Base-by-base conservation (phyloP, 2,329 filamentous ascomycete species). In the Aspergillus sp. region DNA sequence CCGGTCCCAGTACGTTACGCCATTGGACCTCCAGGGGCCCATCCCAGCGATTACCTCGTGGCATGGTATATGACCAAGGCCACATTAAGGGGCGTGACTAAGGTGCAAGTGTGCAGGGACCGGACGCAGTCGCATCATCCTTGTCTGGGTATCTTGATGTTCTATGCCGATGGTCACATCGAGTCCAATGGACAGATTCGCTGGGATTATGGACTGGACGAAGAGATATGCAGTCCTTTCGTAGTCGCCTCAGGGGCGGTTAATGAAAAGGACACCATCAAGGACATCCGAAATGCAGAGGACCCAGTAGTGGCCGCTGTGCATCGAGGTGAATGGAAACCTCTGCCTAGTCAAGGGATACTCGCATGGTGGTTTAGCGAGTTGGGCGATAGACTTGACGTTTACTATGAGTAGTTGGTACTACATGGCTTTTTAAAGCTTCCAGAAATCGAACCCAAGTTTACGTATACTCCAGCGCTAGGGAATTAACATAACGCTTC, bases 41-140 rank as follows among this genome's bases (percentile, higher is more conserved):
- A 36, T 36, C 30, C 10, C 56, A 15, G 7, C 17, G 5, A 7
- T 13, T 17, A 30, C 30, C 25, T 12, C 30, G 10, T 13, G 5
- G 5, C 10, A 12, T 66, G 62, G 64, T 67, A 58, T 38, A 55
- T 66, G 60, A 63, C 57, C 32, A 58, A 58, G 8, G 62, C 60
- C 1, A 15, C 48, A 8, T 64, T 66, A 10, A 32, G 55, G 2
- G 57, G 47, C 30, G 56, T 66, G 28, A 38, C 55, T 2, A 65
- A 57, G 32, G 61, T 66, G 3, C 51, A 57, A 12, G 51, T 64
- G 8, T 66, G 58, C 28, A 64, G 62, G 28, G 57, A 66, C 56
- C 13, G 17, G 30, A 12, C 58, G 7, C 47, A 60, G 32, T 5
- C 52, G 8, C 60, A 67, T 36, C 36, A 30, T 39, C 63, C 63